Evolutionary conservation across 1,284 basidiomycete species (phyloP), one percentile per base, ranked within the genome.

Genomic region (Cutaneotrichosporon sp.): DNA sequence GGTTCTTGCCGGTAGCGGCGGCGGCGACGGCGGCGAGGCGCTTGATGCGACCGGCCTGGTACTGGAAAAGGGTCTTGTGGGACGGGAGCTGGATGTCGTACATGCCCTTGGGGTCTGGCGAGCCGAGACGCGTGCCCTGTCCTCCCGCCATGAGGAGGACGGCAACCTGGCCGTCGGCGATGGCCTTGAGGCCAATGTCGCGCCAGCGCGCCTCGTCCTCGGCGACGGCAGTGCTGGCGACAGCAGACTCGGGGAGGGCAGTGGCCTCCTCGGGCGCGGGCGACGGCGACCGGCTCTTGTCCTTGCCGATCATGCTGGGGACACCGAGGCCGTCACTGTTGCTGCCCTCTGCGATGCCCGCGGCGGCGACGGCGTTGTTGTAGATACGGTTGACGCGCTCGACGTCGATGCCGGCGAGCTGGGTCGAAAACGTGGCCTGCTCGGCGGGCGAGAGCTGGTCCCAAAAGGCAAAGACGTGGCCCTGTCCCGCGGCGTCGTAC

Each of bases 91-190:
- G 87, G 64, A 98, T 97, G 73, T 98, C 90, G 77, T 97, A 98
- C 79, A 93, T 97, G 10, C 96, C 96, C 72, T 99, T 99, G 22
- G 96, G 96, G 20, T 86, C 87, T 35, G 81, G 83, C 65, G 89
- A 93, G 36, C 96, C 96, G 45, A 99, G 79, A 50, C 96, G 82
- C 15, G 93, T 96, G 20, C 96, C 96, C 77, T 99, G 96, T 3
- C 96, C 96, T 46, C 96, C 96, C 2, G 96, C 96, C 86, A 99
- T 88, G 65, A 99, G 81, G 26, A 99, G 80, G 12, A 98, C 92
- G 30, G 85, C 96, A 39, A 97, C 91, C 64, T 90, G 78, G 60
- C 89, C 86, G 30, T 82, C 75, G 12, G 85, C 82, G 64, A 97
- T 84, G 49, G 94, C 92, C 42, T 84, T 75, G 44, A 97, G 78